These are phyloP conservation scores for Spiraea crenata DNA, from an alignment of 331 rosid genomes.

Conservation along the genomic window DNA sequence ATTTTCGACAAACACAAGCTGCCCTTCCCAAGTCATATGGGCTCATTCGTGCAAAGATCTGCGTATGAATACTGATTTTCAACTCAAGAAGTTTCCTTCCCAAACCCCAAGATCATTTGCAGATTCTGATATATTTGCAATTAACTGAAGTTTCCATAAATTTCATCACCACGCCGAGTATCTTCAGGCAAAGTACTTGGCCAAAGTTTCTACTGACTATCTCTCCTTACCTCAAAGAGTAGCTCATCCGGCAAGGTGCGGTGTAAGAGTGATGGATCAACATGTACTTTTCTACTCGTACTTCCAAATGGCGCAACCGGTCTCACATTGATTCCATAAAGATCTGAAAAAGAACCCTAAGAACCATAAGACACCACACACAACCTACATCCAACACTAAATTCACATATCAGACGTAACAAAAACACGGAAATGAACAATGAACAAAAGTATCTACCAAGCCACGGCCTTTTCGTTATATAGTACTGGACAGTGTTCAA, in stretches of 20 bases:
- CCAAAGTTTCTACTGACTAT: constrained; percentile 3
- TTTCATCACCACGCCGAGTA: not conserved
- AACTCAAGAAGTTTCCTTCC: not conserved
- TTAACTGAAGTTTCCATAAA: not conserved
- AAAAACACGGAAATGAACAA: not conserved
- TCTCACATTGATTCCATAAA: constrained; percentile 87
- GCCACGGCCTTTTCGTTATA: constrained; percentile 93
- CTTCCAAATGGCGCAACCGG: constrained; percentile 97
- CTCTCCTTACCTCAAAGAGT: constrained; percentile 68
- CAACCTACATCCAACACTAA: constrained; percentile 1
- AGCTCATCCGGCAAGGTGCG: constrained; percentile 82
- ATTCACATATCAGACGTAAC: not conserved
- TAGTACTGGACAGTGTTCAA: constrained; percentile 71
- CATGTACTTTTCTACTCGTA: constrained; percentile 65
- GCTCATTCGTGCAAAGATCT: constrained; percentile 80
- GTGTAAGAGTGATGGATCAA: constrained; percentile 72
- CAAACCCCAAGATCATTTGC: not conserved
- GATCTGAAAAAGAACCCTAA: constrained; percentile 67
- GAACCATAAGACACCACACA: constrained; percentile 32
- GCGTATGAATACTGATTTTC: constrained; percentile 14
- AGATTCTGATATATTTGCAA: not conserved
- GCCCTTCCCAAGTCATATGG: constrained; percentile 89
- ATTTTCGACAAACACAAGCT: constrained; percentile 90
- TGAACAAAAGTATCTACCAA: constrained; percentile 48
- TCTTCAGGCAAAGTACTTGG: not conserved